Conservation (phyloP, 768 basidiomycete species). For the Russula lepida region DNA sequence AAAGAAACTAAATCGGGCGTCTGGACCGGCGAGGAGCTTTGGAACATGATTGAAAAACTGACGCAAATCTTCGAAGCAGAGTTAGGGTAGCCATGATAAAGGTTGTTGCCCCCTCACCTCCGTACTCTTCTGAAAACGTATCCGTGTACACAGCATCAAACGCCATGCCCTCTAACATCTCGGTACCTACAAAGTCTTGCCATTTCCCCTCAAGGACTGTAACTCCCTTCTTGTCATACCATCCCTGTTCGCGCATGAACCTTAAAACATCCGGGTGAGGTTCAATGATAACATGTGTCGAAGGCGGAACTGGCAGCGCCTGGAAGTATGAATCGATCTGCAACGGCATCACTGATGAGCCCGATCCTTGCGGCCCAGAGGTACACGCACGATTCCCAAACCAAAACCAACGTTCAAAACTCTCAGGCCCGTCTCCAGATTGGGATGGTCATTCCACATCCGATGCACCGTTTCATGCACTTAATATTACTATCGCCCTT, state of each 20-base stretch:
- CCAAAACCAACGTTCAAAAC: slow-evolving; percentile 93
- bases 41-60: slow-evolving; percentile 78
- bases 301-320: slow-evolving; percentile 46
- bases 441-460: slow-evolving; percentile 49
- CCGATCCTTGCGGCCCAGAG: neutral
- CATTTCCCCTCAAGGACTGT: slow-evolving; percentile 83
- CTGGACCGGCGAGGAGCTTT: slow-evolving; percentile 61
- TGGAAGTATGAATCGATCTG: slow-evolving; percentile 86
- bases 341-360: neutral
- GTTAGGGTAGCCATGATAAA: neutral
- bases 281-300: slow-evolving; percentile 84
- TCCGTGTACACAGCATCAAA: slow-evolving; percentile 91
- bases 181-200: slow-evolving; percentile 73
- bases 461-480: slow-evolving; percentile 71
- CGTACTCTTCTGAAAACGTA: slow-evolving; percentile 85
- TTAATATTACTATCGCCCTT: slow-evolving; percentile 29
- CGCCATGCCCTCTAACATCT: slow-evolving; percentile 50
- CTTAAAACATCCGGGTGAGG: slow-evolving; percentile 87
- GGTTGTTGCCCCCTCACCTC: slow-evolving; percentile 38
- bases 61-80: slow-evolving; percentile 43
- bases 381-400: slow-evolving; percentile 67
- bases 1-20: slow-evolving; percentile 89
- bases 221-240: slow-evolving; percentile 72
- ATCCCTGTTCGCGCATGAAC: slow-evolving; percentile 67
- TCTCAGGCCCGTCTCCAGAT: slow-evolving; percentile 40